Conservation (phyloP, 805 yeast species). For the Pichia exigua region DNA sequence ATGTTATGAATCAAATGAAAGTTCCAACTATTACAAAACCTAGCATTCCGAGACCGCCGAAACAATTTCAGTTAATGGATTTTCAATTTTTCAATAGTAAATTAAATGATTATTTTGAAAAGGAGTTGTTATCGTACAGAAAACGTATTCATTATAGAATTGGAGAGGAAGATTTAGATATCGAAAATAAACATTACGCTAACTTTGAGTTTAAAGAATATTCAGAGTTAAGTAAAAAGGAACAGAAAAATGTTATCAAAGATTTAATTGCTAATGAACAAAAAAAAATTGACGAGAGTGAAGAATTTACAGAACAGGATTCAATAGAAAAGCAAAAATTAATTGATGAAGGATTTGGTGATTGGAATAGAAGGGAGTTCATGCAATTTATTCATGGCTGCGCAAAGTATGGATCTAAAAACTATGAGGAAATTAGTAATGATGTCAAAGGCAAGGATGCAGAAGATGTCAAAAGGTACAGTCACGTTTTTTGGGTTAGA, state of each 20-base stretch:
- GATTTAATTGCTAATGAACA: constrained; percentile 41
- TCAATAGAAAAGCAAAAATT: constrained; percentile 42
- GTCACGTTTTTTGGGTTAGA: constrained; percentile 56
- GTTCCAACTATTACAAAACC: constrained; percentile 31
- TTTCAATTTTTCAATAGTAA: constrained; percentile 64
- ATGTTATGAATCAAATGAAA: constrained; percentile 40
- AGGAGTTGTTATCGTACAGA: constrained; percentile 59
- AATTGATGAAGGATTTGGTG: constrained; percentile 49
- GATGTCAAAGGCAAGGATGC: constrained; percentile 48
- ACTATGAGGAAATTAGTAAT: constrained; percentile 40
- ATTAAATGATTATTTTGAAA: constrained; percentile 44
- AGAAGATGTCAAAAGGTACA: constrained; percentile 54
- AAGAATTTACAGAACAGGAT: constrained; percentile 60
- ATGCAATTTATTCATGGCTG: constrained; percentile 62
- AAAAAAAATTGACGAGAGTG: constrained; percentile 44
- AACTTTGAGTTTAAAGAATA: constrained; percentile 28
- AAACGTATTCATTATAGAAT: constrained; percentile 52
- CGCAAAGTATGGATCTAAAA: constrained; percentile 57
- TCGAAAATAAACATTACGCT: constrained; percentile 27
- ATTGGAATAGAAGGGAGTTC: constrained; percentile 72
- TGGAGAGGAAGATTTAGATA: constrained; percentile 46
- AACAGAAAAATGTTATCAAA: constrained; percentile 21
- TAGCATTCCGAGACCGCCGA: constrained; percentile 51
- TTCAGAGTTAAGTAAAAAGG: constrained; percentile 19
- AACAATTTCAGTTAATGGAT: constrained; percentile 55